Base-by-base conservation (phyloP, 164 flowering plant species). In the Chloranthus sessilifolius region DNA sequence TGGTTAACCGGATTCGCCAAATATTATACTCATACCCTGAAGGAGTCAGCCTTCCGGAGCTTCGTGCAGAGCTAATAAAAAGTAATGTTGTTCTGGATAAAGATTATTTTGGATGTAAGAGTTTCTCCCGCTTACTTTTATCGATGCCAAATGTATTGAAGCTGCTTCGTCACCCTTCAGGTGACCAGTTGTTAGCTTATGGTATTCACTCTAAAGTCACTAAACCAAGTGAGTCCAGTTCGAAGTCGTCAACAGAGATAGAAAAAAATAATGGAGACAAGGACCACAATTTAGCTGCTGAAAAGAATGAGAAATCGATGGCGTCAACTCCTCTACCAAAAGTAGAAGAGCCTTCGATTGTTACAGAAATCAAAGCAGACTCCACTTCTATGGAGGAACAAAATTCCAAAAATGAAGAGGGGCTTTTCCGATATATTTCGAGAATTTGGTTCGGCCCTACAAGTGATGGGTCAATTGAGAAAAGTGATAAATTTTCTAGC, bases 61-160 rank as follows among this genome's bases (percentile, higher is more conserved):
- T 91, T 17, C 76, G 85, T 14, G 0, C 47, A 4, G 85, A 80
- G 63, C 62, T 91, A 54, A 43, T 8, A 1, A 77, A 52, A 56
- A 30, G 34, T 50, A 56, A 67, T 68, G 31, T 77, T 7, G 3
- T 0, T 35, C 8, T 85, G 14, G 86, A 80, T 41, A 80, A 63
- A 60, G 78, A 83, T 33, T 69, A 62, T 0, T 85, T 83, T 58
- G 96, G 98, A 7, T 51, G 83, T 63, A 78, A 68, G 55, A 88
- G 77, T 43, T 88, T 92, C 56, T 69, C 82, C 33, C 67, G 64
- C 29, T 68, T 92, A 59, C 83, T 92, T 34, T 27, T 48, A 20
- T 66, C 95, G 2, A 64, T 85, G 75, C 87, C 86, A 4, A 52
- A 65, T 19, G 54, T 81, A 50, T 47, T 88, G 40, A 68, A 64